Evolutionary conservation across 192 early-diverging fungal species (phyloP), one percentile per base, ranked within the genome.

Genomic region (Helicostylum pulchrum): DNA sequence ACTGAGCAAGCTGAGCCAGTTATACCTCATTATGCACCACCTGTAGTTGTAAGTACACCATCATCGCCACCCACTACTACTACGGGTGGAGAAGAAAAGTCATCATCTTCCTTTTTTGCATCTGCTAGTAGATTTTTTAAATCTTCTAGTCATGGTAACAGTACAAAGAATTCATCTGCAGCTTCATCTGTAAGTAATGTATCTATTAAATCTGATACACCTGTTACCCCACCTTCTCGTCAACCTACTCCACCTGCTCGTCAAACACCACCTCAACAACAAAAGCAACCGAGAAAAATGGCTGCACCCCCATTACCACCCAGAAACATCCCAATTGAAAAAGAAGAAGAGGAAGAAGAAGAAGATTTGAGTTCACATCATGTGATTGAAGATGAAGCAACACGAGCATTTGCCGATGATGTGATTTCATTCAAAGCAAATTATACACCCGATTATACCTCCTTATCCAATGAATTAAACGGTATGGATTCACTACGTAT

Each of bases 351-450:
- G 8, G 39, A 67, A 17, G 49, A 47, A 14, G 43, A 53, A 4
- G 44, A 55, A 21, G 57, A 59, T 12, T 17, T 6, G 31, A 30
- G 17, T 10, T n/a, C 31, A 23, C 32, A 43, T 12, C 56, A 42
- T 19, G 52, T 70, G 20, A 64, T 70, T 34, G 61, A 70, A 44
- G 68, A 70, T 62, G 68, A 70, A 49, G 68, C 68, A 42, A 70
- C 68, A 15, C 52, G 61, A 3, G 68, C 68, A 21, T 70, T 70
- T 70, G 68, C 68, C 26, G 48, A 55, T 19, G 67, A 70, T 44
- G 50, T 59, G 14, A 44, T 59, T 1, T 23, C 36, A 10, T 59
- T 59, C 14, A 17, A 21, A 59, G 14, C 39, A 19, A 59, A 4
- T 10, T 19, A 59, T 21, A 21, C 9, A 45, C 36, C 36, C 7